Evolutionary conservation across 352 stramenopile species (phyloP).

Genomic region (Globisporangium cystogenes): DNA sequence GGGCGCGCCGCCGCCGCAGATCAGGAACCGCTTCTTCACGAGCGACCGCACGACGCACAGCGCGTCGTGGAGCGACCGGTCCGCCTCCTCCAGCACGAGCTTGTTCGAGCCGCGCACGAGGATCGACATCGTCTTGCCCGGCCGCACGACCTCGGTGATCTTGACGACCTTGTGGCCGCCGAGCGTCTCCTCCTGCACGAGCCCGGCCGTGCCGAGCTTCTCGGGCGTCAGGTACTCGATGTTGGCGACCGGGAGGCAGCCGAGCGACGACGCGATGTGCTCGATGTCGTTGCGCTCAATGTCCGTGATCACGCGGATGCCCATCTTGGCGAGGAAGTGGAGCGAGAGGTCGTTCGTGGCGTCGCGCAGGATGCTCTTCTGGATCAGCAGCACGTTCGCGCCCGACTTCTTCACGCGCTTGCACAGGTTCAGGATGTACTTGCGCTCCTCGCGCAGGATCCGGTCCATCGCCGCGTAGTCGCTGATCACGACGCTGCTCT

Average conservation of each 20-base stretch:
- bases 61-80: conserved; percentile 98
- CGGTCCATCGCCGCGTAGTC: conserved; percentile 99
- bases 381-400: conserved; percentile 99
- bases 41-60: conserved; percentile 97
- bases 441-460: conserved; percentile 98
- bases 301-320: conserved; percentile 99
- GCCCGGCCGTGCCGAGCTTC: conserved; percentile 94
- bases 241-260: conserved; percentile 96
- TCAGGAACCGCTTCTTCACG: conserved; percentile 99
- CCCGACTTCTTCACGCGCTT: conserved; percentile 99
- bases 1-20: conserved; percentile 95
- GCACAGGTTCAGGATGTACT: conserved; percentile 96
- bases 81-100: conserved; percentile 97
- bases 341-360: conserved; percentile 99
- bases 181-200: conserved; percentile 96
- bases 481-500: conserved; percentile 99
- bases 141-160: conserved; percentile 96
- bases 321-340: conserved; percentile 99
- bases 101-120: conserved; percentile 98
- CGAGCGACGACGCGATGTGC: conserved; percentile 97
- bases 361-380: conserved; percentile 99
- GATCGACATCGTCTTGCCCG: conserved; percentile 96
- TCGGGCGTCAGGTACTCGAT: conserved; percentile 96
- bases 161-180: conserved; percentile 98
- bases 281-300: conserved; percentile 98